Evolutionary conservation across 139 green algal species (phyloP), one percentile per base, ranked within the genome.

Genomic region (Chlamydomonas asymmetrica): DNA sequence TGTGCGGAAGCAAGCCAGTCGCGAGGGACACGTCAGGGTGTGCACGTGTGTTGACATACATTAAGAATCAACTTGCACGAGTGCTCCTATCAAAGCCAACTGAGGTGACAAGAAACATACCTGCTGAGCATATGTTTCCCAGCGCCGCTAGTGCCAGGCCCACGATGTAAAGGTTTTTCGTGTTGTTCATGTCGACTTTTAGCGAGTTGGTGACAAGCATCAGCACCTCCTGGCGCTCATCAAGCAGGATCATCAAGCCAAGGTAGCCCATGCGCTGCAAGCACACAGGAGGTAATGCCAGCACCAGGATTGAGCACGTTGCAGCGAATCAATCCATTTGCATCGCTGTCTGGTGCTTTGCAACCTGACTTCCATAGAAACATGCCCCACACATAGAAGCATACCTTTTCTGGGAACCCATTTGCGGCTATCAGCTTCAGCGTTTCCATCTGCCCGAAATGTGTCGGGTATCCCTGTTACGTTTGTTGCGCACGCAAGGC

Each of bases 401-500:
- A n/a, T n/a, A 95, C 92, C 88, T 98, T 98, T 48, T 97, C 93
- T 6, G 92, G 82, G 54, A 96, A 98, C 25, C 84, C 85, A 32
- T 68, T 77, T 32, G 83, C 86, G 57, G 95, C 93, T 39, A 98
- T 97, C 2, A 99, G 89, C 84, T 98, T 98, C 22, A 99, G 83
- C 23, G 94, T 98, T 85, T 99, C 97, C 95, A 99, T 99, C 89
- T 99, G 97, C 0, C 97, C 97, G 81, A 99, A 99, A 82, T 99
- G 97, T 5, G 96, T 98, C 13, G 96, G 93, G 75, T 99, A 98
- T 25, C 97, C 97, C n/a, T n/a, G n/a, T n/a, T n/a, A n/a, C n/a
- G n/a, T n/a, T n/a, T n/a, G n/a, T n/a, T n/a, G n/a, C n/a, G n/a
- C n/a, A n/a, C n/a, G n/a, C n/a, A n/a, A n/a, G n/a, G n/a, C n/a